Base-by-base conservation (phyloP, 1,139 yeast species). In the Diutina sp. region DNA sequence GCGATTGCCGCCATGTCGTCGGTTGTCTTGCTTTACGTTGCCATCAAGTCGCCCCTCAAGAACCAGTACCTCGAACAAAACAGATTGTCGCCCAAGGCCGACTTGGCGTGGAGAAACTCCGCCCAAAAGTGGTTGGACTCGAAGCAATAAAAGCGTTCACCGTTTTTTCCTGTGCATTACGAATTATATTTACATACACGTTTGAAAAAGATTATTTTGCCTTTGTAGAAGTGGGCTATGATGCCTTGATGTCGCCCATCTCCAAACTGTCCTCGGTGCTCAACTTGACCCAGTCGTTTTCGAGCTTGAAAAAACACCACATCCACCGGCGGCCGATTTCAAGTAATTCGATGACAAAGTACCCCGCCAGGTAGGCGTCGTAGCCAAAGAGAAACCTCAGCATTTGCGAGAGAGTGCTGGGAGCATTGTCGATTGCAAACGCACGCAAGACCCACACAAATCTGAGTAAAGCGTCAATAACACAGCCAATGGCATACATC, bases 241-340 rank as follows among this genome's bases (percentile, higher is more conserved):
- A 29, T 11, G 41, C 53, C 53, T 50, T 50, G 25, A 50, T 18
- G 28, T 50, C 53, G 35, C 44, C 53, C 53, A 50, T 14, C 32
- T 50, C 53, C 29, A 50, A 32, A 18, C 29, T 32, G 21, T 32
- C 53, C 14, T 8, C 18, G 7, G 28, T 14, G 4, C 8, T 11
- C 41, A 71, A 61, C 65, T 79, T 80, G 58, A 76, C 66, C 69
- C 77, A 85, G 67, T 91, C 97, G 47, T 87, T 80, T 64, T 91
- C 97, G 41, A 90, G 72, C 66, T 95, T 85, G 65, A 91, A 73
- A 62, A 89, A 81, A 56, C 91, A 82, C 99, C 99, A 93, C 58
- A 90, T 70, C 83, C 93, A 89, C 63, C 99, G 77, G 69, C 99
- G 78, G 11, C 84, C 63, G 11, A 93, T 76, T 67, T 93, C 99